These are phyloP conservation scores for Boletus rubescentipes DNA, from an alignment of 768 basidiomycete genomes.

Conservation along the genomic window DNA sequence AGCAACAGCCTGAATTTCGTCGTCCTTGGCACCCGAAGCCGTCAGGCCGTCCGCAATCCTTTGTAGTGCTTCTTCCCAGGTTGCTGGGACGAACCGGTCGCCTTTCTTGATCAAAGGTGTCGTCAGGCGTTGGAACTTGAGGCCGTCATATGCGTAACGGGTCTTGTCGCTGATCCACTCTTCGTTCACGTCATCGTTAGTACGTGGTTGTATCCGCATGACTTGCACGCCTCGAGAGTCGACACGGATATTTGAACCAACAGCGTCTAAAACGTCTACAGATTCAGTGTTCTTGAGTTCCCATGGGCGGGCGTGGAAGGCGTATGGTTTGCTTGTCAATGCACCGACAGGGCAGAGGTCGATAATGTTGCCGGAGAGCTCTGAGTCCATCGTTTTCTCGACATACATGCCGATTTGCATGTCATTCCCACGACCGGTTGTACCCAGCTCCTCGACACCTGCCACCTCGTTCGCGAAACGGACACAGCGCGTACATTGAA, in stretches of 20 bases:
- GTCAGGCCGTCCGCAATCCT: constrained; percentile 78
- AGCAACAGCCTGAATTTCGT: constrained; percentile 95
- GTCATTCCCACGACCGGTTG: constrained; percentile 96
- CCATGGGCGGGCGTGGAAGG: constrained; percentile 97
- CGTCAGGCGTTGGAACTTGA: constrained; percentile 93
- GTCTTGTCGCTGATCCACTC: constrained; percentile 99
- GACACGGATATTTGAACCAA: constrained; percentile 95
- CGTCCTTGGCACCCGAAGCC: constrained; percentile 75
- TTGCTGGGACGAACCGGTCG: constrained; percentile 86
- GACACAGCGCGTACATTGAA: constrained; percentile 98
- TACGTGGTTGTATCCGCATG: constrained; percentile 95
- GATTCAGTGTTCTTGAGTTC: constrained; percentile 98
- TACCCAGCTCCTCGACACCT: constrained; percentile 95
- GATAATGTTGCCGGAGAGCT: constrained; percentile 94
- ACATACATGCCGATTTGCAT: constrained; percentile 99
- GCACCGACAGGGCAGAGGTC: constrained; percentile 99
- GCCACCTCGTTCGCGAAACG: constrained; percentile 99
- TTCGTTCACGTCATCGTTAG: constrained; percentile 98
- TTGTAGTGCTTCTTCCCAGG: constrained; percentile 88
- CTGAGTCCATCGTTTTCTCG: constrained; percentile 96
- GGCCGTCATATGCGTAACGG: constrained; percentile 93
- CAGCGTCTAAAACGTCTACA: constrained; percentile 90
- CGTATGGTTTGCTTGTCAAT: constrained; percentile 96
- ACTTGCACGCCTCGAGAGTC: constrained; percentile 95
- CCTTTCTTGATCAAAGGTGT: constrained; percentile 87